phyloP scores from a whole-genome alignment of 108 stramenopile species.

The Pseudonitzschia multiseries region DNA sequence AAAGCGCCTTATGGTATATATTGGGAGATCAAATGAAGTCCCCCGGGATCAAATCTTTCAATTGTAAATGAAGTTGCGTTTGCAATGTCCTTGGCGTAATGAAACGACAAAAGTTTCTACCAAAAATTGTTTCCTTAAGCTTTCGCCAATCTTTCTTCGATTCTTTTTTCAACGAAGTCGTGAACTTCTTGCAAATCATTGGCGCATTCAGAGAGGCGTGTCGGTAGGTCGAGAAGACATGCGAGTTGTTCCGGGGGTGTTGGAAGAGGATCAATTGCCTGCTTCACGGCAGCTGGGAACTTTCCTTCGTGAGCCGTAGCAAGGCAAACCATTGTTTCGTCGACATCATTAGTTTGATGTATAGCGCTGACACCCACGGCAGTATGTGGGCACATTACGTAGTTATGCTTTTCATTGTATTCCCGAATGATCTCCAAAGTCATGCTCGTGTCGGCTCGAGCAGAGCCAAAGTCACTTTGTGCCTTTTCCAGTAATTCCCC shows the following conservation, averaged over 20 bases:
- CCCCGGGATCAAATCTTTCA: too few species aligned
- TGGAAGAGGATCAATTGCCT: slow-evolving; percentile 78
- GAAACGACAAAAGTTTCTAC: not conserved
- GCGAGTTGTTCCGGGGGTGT: slow-evolving; percentile 65
- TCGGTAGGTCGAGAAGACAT: slow-evolving; percentile 55
- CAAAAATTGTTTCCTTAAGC: not conserved
- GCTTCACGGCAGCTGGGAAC: slow-evolving; percentile 87
- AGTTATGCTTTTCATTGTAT: slow-evolving; percentile 81
- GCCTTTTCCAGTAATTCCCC: slow-evolving; percentile 81
- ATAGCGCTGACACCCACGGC: slow-evolving; percentile 93
- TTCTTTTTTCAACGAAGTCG: slow-evolving; percentile 69
- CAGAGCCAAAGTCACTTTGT: slow-evolving; percentile 86
- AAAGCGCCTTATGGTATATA: too few species aligned
- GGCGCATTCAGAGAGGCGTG: slow-evolving; percentile 71
- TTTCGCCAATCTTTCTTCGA: slow-evolving; percentile 35
- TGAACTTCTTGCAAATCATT: slow-evolving; percentile 80
- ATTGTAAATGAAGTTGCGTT: too few species aligned
- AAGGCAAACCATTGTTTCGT: slow-evolving; percentile 74
- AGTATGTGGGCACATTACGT: slow-evolving; percentile 96
- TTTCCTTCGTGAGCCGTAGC: slow-evolving; percentile 98
- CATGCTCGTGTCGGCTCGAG: slow-evolving; percentile 73
- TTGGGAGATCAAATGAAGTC: too few species aligned
- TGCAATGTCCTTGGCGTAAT: not conserved
- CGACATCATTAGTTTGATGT: slow-evolving; percentile 61
- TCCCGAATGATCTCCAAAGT: slow-evolving; percentile 84